Conservation (phyloP, 2,329 filamentous ascomycete genomes). For the Alternaria panax region DNA sequence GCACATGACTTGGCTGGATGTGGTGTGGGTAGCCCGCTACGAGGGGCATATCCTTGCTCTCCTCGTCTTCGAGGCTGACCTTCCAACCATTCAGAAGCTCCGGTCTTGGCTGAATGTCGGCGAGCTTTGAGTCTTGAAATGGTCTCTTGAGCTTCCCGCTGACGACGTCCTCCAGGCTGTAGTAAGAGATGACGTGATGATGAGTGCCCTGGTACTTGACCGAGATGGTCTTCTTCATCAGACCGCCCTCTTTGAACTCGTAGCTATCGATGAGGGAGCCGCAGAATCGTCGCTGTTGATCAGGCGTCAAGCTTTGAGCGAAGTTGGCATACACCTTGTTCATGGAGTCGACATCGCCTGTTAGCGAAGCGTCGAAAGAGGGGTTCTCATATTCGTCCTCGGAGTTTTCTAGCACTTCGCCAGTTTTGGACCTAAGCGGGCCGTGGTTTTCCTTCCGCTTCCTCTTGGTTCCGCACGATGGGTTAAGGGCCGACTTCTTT, state of each 20-base stretch:
- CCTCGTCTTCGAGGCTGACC: slow-evolving; percentile 49
- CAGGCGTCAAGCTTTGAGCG: slow-evolving; percentile 50
- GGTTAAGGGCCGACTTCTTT: slow-evolving; percentile 47
- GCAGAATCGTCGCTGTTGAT: slow-evolving; percentile 68
- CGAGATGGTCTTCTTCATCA: slow-evolving; percentile 94
- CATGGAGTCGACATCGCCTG: slow-evolving; percentile 34
- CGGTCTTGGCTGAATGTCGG: slow-evolving; percentile 42
- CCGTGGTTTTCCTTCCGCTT: slow-evolving; percentile 46
- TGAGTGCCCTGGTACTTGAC: slow-evolving; percentile 75
- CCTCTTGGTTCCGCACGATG: slow-evolving; percentile 46
- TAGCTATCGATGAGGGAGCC: slow-evolving; percentile 91
- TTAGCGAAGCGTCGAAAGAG: slow-evolving; percentile 26
- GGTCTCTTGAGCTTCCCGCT: slow-evolving; percentile 47
- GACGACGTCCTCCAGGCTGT: slow-evolving; percentile 79
- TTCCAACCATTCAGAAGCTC: slow-evolving; percentile 49
- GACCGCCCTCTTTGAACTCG: slow-evolving; percentile 79
- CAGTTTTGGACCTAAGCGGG: slow-evolving; percentile 37
- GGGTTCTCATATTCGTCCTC: slow-evolving; percentile 47
- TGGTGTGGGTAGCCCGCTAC: slow-evolving; percentile 40
- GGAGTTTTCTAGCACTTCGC: slow-evolving; percentile 39
- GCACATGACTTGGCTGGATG: slow-evolving; percentile 38
- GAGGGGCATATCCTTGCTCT: slow-evolving; percentile 45
- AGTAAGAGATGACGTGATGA: slow-evolving; percentile 90
- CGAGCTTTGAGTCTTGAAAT: slow-evolving; percentile 43
- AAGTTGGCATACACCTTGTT: slow-evolving; percentile 49